These are phyloP conservation scores for Austroboletus eburneus DNA, from an alignment of 768 basidiomycete species.

Conservation along the genomic window DNA sequence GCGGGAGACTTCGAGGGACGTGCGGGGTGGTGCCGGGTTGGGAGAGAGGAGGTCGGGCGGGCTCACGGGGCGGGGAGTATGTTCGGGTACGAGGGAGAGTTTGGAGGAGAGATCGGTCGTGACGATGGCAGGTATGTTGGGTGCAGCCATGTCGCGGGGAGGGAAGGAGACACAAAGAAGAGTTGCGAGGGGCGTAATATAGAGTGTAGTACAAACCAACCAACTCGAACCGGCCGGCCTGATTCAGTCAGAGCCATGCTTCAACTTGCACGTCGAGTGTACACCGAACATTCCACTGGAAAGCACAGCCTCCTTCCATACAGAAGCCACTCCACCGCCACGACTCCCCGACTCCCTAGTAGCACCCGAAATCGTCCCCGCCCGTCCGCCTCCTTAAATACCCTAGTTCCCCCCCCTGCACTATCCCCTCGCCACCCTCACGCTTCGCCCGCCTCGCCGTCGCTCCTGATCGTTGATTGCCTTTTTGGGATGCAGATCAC, in stretches of 20 bases:
- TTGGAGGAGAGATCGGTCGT: slow-evolving; percentile 34
- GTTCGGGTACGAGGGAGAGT: slow-evolving; percentile 14
- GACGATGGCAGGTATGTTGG: slow-evolving; percentile 33
- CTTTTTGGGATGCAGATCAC: slow-evolving; percentile 24
- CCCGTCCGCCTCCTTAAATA: background rate
- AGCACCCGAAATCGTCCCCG: background rate
- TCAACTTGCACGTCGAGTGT: too few species aligned
- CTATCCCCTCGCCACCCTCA: background rate
- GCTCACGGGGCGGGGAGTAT: background rate
- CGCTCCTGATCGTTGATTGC: slow-evolving; percentile 1
- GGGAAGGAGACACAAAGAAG: background rate
- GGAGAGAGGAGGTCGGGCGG: slow-evolving; percentile 25
- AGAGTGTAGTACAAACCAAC: background rate
- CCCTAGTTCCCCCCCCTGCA: background rate
- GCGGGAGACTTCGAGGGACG: slow-evolving; percentile 30
- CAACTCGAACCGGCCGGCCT: too few species aligned
- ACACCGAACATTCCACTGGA: slow-evolving; percentile 26
- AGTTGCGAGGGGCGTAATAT: background rate
- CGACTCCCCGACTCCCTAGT: background rate
- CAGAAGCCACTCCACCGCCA: slow-evolving; percentile 12
- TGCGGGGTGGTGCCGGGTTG: slow-evolving; percentile 4
- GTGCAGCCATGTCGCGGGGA: slow-evolving; percentile 15
- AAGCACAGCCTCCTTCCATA: slow-evolving; percentile 28
- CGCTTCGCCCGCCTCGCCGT: background rate
- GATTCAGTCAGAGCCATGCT: too few species aligned